A percentile compares a stretch with the other conserved stretches of the same genome.
Evolutionary conservation across 371 early-diverging fungal species (phyloP).

Genomic region (Mucor velutinosus): DNA sequence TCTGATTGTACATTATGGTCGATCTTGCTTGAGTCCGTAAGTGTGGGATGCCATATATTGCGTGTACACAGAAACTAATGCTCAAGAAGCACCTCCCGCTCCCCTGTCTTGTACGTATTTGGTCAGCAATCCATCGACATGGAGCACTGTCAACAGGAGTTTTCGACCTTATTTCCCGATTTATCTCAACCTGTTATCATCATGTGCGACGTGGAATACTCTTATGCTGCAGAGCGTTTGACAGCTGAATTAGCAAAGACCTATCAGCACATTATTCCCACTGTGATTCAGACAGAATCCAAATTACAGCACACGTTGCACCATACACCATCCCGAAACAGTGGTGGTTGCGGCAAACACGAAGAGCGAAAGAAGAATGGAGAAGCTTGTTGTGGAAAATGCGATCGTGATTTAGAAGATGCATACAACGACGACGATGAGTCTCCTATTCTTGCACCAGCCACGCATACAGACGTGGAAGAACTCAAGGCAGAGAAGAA

Average conservation of each 20-base stretch:
- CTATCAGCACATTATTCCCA: conserved; percentile 48
- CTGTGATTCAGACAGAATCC: conserved; percentile 56
- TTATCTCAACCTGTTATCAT: conserved; percentile 58
- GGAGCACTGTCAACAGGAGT: conserved; percentile 49
- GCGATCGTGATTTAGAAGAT: conserved; percentile 13
- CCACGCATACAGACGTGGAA: conserved; percentile 11
- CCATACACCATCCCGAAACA: neutral
- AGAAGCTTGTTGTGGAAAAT: conserved; percentile 18
- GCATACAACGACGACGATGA: neutral
- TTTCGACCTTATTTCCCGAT: conserved; percentile 46
- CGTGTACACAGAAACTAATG: neutral
- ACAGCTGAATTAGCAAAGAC: conserved; percentile 18
- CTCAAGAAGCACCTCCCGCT: conserved; percentile 63
- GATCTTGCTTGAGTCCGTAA: conserved; percentile 86
- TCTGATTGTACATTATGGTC: conserved; percentile 90
- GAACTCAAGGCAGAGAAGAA: conserved; percentile 24
- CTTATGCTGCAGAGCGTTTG: conserved; percentile 59
- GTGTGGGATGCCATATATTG: conserved; percentile 6
- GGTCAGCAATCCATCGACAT: conserved; percentile 73
- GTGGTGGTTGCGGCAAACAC: neutral
- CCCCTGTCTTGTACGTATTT: conserved; percentile 88
- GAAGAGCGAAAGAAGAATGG: conserved; percentile 9
- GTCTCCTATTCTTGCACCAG: neutral
- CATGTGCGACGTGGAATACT: conserved; percentile 77
- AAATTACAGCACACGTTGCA: conserved; percentile 36